phyloP scores from a whole-genome alignment of 2,329 filamentous ascomycete genomes.

The Ceratocystiopsis sp. region DNA sequence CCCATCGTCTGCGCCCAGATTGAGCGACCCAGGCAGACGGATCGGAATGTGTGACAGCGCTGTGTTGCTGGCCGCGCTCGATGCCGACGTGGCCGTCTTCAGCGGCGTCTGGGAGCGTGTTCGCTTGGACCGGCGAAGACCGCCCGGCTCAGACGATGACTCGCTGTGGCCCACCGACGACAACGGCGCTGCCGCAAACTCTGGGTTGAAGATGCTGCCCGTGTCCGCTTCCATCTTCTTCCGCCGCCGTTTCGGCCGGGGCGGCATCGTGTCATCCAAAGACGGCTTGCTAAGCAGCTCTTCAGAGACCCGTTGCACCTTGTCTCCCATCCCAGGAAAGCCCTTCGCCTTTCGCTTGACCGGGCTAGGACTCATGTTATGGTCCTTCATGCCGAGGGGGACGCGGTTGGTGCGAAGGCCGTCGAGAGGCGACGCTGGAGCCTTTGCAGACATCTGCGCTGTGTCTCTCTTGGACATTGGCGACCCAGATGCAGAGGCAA shows the following conservation, averaged over 20 bases:
- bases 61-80: no score
- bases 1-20: slow-evolving; percentile 11
- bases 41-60: slow-evolving; percentile 17
- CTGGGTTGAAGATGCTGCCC: slow-evolving; percentile 13
- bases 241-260: slow-evolving; percentile 15
- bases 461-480: slow-evolving; percentile 11
- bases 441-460: no score
- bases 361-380: slow-evolving; percentile 21
- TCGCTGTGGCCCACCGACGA: neutral
- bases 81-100: slow-evolving; percentile 11
- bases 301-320: neutral
- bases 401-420: slow-evolving; percentile 8
- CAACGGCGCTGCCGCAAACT: slow-evolving; percentile 5
- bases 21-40: slow-evolving; percentile 15
- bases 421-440: neutral
- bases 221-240: slow-evolving; percentile 14
- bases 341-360: slow-evolving; percentile 17
- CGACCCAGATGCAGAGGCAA: slow-evolving; percentile 15
- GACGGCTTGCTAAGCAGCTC: slow-evolving; percentile 12
- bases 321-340: no score
- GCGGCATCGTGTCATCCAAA: slow-evolving; percentile 12
- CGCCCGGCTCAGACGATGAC: no score
- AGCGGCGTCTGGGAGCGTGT: slow-evolving; percentile 11
- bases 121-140: slow-evolving; percentile 2
- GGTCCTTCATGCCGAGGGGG: slow-evolving; percentile 19